Percentiles rank a stretch among this genome's conserved stretches.
Evolutionary conservation across 352 stramenopile species (phyloP).

Genomic region (Pythium dissimile): DNA sequence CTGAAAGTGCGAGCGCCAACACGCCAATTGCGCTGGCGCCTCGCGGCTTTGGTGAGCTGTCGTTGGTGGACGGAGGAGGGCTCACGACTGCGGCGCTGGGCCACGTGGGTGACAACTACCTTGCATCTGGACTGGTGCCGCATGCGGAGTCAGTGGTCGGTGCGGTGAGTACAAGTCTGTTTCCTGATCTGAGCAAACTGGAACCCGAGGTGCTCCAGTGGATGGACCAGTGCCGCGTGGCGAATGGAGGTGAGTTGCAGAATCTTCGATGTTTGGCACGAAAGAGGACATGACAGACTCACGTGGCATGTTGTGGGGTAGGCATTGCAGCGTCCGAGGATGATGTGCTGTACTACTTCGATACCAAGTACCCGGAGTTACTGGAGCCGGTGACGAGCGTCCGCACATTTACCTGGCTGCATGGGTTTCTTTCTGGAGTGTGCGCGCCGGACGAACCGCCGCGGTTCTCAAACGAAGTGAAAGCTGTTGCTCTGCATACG

Average conservation of each 20-base stretch:
- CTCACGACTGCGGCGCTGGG: conserved; percentile 11
- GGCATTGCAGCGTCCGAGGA: conserved; percentile 31
- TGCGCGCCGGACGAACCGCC: conserved; percentile 25
- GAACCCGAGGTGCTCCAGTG: conserved; percentile 50
- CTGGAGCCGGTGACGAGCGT: conserved; percentile 39
- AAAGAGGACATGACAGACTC: too few species aligned
- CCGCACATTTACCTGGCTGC: conserved; percentile 51
- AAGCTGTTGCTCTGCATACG: conserved; percentile 27
- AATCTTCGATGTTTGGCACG: too few species aligned
- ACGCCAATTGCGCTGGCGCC: too few species aligned
- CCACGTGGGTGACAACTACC: conserved; percentile 17
- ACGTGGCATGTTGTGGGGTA: not conserved
- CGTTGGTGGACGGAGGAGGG: conserved; percentile 12
- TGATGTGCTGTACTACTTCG: conserved; percentile 66
- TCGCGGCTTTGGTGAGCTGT: conserved; percentile 5
- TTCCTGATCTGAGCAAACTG: conserved; percentile 32
- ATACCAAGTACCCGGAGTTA: conserved; percentile 55
- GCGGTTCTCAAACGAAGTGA: conserved; percentile 13
- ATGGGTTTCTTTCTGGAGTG: conserved; percentile 35
- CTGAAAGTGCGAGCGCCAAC: not conserved
- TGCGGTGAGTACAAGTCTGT: not conserved
- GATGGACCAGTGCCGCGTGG: conserved; percentile 35
- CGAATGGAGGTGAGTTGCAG: conserved; percentile 24
- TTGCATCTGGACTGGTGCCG: conserved; percentile 1
- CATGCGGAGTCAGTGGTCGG: not conserved